Conservation (phyloP, 441 rosid species). For the Brassica balearica region DNA sequence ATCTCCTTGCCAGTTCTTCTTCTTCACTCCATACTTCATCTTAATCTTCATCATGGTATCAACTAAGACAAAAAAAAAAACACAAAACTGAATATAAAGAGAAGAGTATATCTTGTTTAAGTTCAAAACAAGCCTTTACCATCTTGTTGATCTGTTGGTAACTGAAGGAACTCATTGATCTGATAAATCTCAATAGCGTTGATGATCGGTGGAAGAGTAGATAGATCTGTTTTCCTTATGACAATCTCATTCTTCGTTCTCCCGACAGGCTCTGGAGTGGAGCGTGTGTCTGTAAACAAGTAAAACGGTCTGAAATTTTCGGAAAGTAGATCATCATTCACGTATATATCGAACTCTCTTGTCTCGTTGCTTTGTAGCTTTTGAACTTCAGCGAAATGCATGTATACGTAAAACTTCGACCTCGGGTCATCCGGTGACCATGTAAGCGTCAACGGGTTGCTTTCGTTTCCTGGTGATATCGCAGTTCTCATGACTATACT, state of each 20-base stretch:
- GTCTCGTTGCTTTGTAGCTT: slow-evolving; percentile 31
- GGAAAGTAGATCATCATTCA: background rate
- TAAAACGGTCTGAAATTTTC: background rate
- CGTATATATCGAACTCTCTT: slow-evolving; percentile 25
- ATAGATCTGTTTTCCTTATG: background rate
- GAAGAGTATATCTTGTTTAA: background rate
- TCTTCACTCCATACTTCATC: slow-evolving; percentile 39
- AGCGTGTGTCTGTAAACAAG: slow-evolving; percentile 27
- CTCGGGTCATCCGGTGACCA: slow-evolving; percentile 13
- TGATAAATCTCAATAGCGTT: slow-evolving; percentile 53
- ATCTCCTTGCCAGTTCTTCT: slow-evolving; percentile 53
- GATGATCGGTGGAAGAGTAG: slow-evolving; percentile 51
- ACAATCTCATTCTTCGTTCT: background rate
- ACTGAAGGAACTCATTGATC: slow-evolving; percentile 32
- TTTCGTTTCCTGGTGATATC: background rate
- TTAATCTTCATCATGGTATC: slow-evolving; percentile 46
- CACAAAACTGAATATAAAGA: background rate
- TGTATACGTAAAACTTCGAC: slow-evolving; percentile 36
- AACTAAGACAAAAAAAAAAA: slow-evolving; percentile 26
- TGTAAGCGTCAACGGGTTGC: background rate
- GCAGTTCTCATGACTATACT: slow-evolving; percentile 44
- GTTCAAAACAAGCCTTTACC: slow-evolving; percentile 25
- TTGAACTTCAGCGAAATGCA: slow-evolving; percentile 51
- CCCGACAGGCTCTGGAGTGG: background rate
- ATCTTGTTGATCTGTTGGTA: slow-evolving; percentile 41